Base-by-base conservation (phyloP, 768 basidiomycete genomes). In the Fistulinella prunicolor region DNA sequence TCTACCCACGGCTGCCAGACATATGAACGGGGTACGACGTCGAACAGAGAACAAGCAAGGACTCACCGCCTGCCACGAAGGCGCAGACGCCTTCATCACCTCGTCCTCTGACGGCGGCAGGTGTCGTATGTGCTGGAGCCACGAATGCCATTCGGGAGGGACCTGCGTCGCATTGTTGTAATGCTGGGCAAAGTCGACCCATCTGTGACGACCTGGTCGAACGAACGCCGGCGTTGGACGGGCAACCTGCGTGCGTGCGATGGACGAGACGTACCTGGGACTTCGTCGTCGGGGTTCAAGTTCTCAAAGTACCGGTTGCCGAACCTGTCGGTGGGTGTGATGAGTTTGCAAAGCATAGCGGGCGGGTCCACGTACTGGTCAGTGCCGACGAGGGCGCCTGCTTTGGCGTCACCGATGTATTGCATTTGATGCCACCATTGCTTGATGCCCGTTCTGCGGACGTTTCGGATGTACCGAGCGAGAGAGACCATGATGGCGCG, bases 231-330 rank as follows among this genome's bases (percentile, higher is more conserved):
- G n/a, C n/a, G n/a, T n/a, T n/a, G n/a, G n/a, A n/a, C n/a, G n/a
- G n/a, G n/a, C n/a, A n/a, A n/a, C n/a, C n/a, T n/a, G n/a, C n/a
- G n/a, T n/a, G n/a, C n/a, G n/a, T n/a, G n/a, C n/a, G n/a, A n/a
- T n/a, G n/a, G n/a, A n/a, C n/a, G n/a, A 8, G 17, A 69, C 80
- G 32, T 52, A 89, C 92, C 93, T 46, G 94, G 94, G 38, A 94
- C 69, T 65, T 97, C 94, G 58, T 95, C 88, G 55, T 85, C 79
- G 23, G 80, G 77, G 62, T 94, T 89, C 66, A 83, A 64, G 70
- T 98, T 96, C 76, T 98, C 92, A 59, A 79, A 98, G 70, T 94
- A 98, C 52, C 79, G 79, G 78, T 97, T 97, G 37, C 94, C 95
- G 67, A 95, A 92, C 65, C 90, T 93, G 59, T n/a, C 43, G 47